phyloP scores from a whole-genome alignment of 345 rosid species.

The Eucalyptus guilfoylei region DNA sequence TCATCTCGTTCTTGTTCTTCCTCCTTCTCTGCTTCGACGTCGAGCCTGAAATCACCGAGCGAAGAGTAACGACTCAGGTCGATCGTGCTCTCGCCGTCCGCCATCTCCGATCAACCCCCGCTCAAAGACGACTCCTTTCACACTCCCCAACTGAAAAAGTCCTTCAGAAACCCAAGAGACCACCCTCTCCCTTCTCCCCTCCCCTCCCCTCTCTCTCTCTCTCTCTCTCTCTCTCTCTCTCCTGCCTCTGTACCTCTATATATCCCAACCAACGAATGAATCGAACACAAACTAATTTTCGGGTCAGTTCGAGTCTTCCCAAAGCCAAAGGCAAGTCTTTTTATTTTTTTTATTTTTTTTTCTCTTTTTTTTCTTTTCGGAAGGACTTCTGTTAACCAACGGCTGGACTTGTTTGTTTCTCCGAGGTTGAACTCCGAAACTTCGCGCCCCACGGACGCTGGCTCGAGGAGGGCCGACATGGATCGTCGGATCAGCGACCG shows the following conservation, averaged over 20 bases:
- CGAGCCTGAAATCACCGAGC: constrained; percentile 34
- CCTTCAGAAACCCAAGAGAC: neutral
- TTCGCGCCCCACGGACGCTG: neutral
- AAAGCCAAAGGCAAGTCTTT: neutral
- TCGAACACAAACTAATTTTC: neutral
- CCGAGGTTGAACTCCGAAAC: neutral
- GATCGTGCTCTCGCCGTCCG: neutral
- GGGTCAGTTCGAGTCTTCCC: neutral
- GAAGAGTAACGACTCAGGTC: constrained; percentile 21
- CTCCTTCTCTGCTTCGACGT: constrained; percentile 13
- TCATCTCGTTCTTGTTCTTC: neutral
- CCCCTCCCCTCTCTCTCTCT: neutral
- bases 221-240: neutral
- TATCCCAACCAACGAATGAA: neutral
- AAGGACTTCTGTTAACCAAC: neutral
- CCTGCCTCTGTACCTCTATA: neutral
- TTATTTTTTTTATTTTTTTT: neutral
- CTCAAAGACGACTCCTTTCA: neutral
- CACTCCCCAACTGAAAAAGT: neutral
- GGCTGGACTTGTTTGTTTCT: neutral
- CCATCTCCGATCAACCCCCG: neutral
- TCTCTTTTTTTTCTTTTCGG: too few species aligned
- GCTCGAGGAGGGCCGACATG: neutral
- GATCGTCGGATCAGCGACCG: neutral
- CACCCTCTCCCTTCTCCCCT: neutral